Evolutionary conservation across 352 stramenopile species (phyloP).

Genomic region (Pythium angustatum): DNA sequence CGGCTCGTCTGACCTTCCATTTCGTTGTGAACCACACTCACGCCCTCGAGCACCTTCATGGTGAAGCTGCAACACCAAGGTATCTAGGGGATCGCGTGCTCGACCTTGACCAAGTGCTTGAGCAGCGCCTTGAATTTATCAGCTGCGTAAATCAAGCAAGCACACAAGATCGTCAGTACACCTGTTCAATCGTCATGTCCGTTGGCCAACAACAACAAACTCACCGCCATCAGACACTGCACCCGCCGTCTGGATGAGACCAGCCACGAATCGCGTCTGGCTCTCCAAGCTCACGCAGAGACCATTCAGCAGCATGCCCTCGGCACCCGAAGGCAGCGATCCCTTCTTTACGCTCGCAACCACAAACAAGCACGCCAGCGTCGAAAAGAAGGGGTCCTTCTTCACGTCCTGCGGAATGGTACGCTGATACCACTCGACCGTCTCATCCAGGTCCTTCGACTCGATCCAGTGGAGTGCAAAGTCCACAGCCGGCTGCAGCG

Average conservation of each 20-base stretch:
- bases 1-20: too few species aligned
- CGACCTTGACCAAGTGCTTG: conserved; percentile 69
- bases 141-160: conserved; percentile 35
- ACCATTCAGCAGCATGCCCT: conserved; percentile 70
- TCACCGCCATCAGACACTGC: conserved; percentile 45
- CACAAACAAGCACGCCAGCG: conserved; percentile 71
- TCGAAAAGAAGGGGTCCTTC: conserved; percentile 60
- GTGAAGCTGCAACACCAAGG: too few species aligned
- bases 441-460: conserved; percentile 44
- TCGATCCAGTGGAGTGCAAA: conserved; percentile 53
- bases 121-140: conserved; percentile 65
- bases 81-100: conserved; percentile 46
- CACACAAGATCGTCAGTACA: conserved; percentile 6
- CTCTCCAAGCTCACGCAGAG: conserved; percentile 68
- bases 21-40: too few species aligned
- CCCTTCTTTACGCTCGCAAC: conserved; percentile 50
- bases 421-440: conserved; percentile 59
- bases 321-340: conserved; percentile 57
- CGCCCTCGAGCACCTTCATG: too few species aligned
- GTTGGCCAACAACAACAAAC: conserved; percentile 17
- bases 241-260: conserved; percentile 64
- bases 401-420: conserved; percentile 51
- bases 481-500: conserved; percentile 55
- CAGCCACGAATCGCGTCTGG: conserved; percentile 58
- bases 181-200: background rate